A percentile compares a stretch with the other conserved stretches of the same genome.
Conservation (phyloP, 495 filamentous ascomycete species). For the Podospora bellae-mahoneyi region DNA sequence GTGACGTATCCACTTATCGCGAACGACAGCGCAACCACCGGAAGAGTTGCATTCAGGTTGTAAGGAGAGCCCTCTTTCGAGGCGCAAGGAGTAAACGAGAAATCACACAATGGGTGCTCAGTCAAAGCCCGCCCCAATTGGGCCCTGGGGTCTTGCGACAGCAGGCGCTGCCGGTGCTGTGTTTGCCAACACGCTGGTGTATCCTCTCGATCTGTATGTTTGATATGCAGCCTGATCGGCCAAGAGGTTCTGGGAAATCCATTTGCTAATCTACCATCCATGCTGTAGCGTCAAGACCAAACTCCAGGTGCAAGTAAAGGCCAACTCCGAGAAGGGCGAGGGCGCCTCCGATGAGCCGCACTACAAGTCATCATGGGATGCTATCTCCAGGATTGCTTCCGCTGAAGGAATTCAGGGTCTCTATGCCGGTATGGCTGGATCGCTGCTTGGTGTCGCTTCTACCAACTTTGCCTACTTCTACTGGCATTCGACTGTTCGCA, state of each 20-base stretch:
- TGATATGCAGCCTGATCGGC: background rate
- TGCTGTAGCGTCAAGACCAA: constrained; percentile 82
- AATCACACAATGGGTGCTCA: constrained; percentile 64
- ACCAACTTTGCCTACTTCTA: constrained; percentile 99
- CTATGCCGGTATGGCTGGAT: constrained; percentile 83
- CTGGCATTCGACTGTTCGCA: constrained; percentile 91
- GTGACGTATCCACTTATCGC: background rate
- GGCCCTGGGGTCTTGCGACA: constrained; percentile 90
- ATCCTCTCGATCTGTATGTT: constrained; percentile 92
- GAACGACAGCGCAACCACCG: background rate
- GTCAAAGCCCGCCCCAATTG: constrained; percentile 73
- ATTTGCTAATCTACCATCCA: constrained; percentile 17
- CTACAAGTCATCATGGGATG: constrained; percentile 83
- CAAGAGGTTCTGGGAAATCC: background rate
- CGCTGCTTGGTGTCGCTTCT: constrained; percentile 86
- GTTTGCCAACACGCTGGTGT: constrained; percentile 91
- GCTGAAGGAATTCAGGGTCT: constrained; percentile 80
- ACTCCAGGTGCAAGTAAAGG: constrained; percentile 92
- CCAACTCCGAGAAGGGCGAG: constrained; percentile 31
- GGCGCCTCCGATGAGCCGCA: constrained; percentile 53
- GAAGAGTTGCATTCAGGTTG: background rate
- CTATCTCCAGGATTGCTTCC: constrained; percentile 77
- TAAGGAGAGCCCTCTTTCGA: background rate
- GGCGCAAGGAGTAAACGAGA: constrained; percentile 9
- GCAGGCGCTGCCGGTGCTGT: constrained; percentile 93